Evolutionary conservation across 2,329 filamentous ascomycete species (phyloP).

Genomic region (Talaromyces pinophilus): DNA sequence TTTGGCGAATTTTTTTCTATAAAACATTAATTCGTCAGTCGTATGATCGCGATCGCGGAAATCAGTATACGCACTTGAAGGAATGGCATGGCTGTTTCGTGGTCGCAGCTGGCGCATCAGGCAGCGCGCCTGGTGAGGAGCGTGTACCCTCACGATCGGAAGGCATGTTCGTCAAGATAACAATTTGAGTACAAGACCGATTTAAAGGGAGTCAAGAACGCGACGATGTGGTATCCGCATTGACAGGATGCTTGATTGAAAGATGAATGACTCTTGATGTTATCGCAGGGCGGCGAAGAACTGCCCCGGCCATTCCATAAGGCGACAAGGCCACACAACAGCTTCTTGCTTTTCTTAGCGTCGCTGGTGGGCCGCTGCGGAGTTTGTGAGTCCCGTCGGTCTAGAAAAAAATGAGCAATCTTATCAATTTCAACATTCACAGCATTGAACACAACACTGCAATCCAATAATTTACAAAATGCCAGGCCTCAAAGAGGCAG

Average conservation of each 20-base stretch:
- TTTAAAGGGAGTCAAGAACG: not conserved
- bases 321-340: conserved; percentile 7
- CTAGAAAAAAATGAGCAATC: conserved; percentile 1
- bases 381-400: conserved; percentile 7
- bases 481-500: conserved; percentile 31
- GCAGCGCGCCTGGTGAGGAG: conserved; percentile 35
- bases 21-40: not conserved
- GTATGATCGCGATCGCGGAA: conserved; percentile 14
- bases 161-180: conserved; percentile 33
- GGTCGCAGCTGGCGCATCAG: conserved; percentile 36
- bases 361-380: conserved; percentile 13
- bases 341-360: conserved; percentile 11
- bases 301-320: conserved; percentile 10
- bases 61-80: conserved; percentile 58
- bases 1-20: conserved; percentile 81
- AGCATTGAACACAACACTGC: not conserved
- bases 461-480: conserved; percentile 27
- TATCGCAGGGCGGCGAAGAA: conserved; percentile 13
- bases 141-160: conserved; percentile 34
- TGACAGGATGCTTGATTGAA: not conserved
- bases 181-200: not conserved
- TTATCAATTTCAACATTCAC: not conserved
- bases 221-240: not conserved
- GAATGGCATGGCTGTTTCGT: conserved; percentile 62
- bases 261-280: not conserved